Base-by-base conservation (phyloP, 108 stramenopile species). In the Epipyxis sp. region DNA sequence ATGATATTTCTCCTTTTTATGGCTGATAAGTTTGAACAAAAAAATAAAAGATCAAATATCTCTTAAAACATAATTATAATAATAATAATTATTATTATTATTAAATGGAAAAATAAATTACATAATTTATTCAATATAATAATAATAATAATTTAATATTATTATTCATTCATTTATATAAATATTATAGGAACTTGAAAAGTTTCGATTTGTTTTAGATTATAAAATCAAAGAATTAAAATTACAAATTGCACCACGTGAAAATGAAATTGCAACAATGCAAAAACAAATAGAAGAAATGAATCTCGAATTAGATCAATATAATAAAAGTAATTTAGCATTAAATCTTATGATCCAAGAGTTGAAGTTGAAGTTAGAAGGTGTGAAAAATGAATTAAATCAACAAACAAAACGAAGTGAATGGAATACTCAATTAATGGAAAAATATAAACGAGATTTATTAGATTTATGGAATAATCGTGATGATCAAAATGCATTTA, bases 221-320 rank as follows among this genome's bases (percentile, higher is more conserved):
- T 90, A 90, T 85, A 90, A 90, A 87, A 90, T 90, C 80, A 87
- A 89, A 76, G 89, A 90, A 84, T 86, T 90, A 42, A 84, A 88
- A 82, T 77, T 86, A 37, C 89, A 89, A 82, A 89, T 90, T 68
- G 86, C 83, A 79, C 89, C 89, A 27, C 81, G 89, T 16, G 85
- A 90, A 59, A 87, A 82, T 68, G 89, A 90, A 54, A 90, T 90
- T 61, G 74, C 71, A 44, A 83, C 84, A 61, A 89, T 90, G 89
- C 84, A 80, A 42, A 81, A 59, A 54, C 88, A 88, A 84, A 86
- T 89, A 45, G 88, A 90, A 58, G 89, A 90, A 69, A 90, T 90
- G 89, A 88, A 90, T 57, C 84, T 85, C 20, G 89, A 89, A 79
- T 83, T 82, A n/a, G 77, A 78, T 69, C 87, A 90, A 86, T 90